Percentiles rank a stretch among this genome's conserved stretches.
Conservation (phyloP, 768 basidiomycete genomes). For the Tulasnella sp. region DNA sequence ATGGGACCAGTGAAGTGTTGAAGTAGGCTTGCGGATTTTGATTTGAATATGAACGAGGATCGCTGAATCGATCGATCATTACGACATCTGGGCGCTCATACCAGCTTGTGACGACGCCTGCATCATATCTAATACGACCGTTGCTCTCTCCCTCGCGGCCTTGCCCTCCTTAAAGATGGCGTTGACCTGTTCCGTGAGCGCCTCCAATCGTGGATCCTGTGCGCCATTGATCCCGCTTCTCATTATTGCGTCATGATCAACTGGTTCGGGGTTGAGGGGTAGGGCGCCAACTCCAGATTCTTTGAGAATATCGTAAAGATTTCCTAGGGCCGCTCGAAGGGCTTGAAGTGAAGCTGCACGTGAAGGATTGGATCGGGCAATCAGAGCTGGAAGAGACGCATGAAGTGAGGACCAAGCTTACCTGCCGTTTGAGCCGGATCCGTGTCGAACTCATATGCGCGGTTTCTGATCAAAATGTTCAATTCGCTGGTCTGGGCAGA, state of each 20-base stretch:
- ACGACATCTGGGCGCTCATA: background rate
- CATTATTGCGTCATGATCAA: background rate
- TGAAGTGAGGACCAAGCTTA: background rate
- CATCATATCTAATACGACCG: conserved; percentile 6
- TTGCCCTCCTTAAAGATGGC: conserved; percentile 10
- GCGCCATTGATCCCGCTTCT: background rate
- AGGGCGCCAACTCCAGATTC: conserved; percentile 3
- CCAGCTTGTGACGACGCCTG: background rate
- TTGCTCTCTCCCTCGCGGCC: conserved; percentile 5
- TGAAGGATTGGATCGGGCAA: background rate
- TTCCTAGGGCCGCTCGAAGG: background rate
- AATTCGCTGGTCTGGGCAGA: too few relatives aligned
- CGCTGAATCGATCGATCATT: too few relatives aligned
- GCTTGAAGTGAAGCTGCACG: background rate
- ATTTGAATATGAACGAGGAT: too few relatives aligned
- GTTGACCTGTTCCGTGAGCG: conserved; percentile 7
- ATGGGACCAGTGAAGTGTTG: too few relatives aligned
- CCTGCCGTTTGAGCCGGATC: conserved; percentile 13
- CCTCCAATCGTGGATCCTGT: background rate
- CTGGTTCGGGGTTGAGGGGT: conserved; percentile 2
- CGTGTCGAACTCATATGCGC: conserved; percentile 4
- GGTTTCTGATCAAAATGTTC: conserved; percentile 5
- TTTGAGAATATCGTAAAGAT: conserved; percentile 4
- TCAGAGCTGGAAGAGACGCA: background rate
- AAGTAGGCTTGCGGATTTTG: too few relatives aligned